Evolutionary conservation across 495 filamentous ascomycete species (phyloP).

Genomic region (Penicillium cataractarum): DNA sequence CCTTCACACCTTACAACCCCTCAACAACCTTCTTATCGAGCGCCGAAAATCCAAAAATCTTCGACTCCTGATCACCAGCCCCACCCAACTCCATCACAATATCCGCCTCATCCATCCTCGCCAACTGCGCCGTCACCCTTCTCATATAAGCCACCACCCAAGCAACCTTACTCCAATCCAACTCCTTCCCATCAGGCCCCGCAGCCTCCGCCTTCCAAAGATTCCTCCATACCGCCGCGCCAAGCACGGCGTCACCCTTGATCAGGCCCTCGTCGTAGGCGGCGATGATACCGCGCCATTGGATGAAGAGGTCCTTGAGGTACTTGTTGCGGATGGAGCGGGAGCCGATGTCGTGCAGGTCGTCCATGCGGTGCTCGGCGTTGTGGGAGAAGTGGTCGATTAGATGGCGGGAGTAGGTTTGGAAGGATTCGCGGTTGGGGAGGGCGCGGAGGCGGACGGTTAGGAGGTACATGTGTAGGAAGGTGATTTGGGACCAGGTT

Average conservation of each 20-base stretch:
- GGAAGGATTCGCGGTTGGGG: constrained; percentile 58
- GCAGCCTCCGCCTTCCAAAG: constrained; percentile 69
- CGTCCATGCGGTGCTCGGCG: constrained; percentile 84
- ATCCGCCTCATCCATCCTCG: constrained; percentile 63
- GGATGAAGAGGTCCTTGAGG: constrained; percentile 87
- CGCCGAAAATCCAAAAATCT: constrained; percentile 42
- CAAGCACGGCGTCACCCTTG: constrained; percentile 83
- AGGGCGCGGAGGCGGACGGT: constrained; percentile 83
- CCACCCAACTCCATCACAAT: constrained; percentile 42
- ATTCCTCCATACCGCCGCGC: constrained; percentile 91
- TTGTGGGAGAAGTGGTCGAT: constrained; percentile 94
- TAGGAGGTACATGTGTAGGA: constrained; percentile 93
- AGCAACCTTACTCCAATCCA: constrained; percentile 72
- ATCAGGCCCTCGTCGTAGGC: constrained; percentile 87
- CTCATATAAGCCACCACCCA: constrained; percentile 80
- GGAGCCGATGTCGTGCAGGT: constrained; percentile 67
- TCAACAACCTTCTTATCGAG: constrained; percentile 42
- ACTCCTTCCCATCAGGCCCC: constrained; percentile 50
- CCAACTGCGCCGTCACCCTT: constrained; percentile 62
- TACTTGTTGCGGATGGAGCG: constrained; percentile 75
- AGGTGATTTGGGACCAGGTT: constrained; percentile 93
- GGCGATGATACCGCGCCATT: constrained; percentile 83
- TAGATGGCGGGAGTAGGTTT: constrained; percentile 72
- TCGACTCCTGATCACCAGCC: constrained; percentile 22
- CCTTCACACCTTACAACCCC: constrained; percentile 14